Conservation (phyloP, 1,284 basidiomycete genomes). For the Ustilago tritici region DNA sequence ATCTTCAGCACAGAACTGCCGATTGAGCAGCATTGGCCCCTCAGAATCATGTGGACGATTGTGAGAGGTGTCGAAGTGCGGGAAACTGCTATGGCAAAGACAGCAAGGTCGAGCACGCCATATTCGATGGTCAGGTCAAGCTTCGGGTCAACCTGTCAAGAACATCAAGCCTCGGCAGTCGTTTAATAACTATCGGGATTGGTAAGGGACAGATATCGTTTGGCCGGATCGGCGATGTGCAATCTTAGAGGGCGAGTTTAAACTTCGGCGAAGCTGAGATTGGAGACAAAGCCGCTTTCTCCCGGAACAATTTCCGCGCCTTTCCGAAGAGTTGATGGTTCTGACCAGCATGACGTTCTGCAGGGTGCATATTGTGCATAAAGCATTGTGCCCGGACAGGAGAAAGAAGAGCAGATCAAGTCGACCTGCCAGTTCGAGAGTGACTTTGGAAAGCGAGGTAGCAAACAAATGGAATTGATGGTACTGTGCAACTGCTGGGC, state of each 20-base stretch:
- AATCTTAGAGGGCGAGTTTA: conserved; percentile 16
- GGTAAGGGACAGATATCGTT: background rate
- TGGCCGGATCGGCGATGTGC: conserved; percentile 1
- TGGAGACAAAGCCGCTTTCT: conserved; percentile 30
- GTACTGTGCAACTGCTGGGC: background rate
- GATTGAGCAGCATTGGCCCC: no score
- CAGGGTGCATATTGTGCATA: conserved; percentile 22
- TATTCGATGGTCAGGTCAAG: conserved; percentile 3
- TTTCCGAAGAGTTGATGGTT: conserved; percentile 6
- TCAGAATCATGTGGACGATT: background rate
- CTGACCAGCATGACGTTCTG: background rate
- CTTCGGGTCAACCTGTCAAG: conserved; percentile 28
- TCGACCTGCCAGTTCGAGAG: background rate
- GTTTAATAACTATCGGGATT: conserved; percentile 8
- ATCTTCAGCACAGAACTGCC: background rate
- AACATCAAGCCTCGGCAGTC: background rate
- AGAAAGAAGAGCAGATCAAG: background rate
- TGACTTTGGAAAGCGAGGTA: background rate
- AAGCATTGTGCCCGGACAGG: conserved; percentile 7
- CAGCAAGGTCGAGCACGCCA: conserved; percentile 27
- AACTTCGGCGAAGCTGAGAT: background rate
- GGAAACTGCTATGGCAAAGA: background rate
- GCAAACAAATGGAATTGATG: background rate
- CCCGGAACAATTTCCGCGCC: conserved; percentile 20
- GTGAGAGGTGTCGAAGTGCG: background rate